Evolutionary conservation across 1,284 basidiomycete species (phyloP).

Genomic region (Naganishia cerealis): DNA sequence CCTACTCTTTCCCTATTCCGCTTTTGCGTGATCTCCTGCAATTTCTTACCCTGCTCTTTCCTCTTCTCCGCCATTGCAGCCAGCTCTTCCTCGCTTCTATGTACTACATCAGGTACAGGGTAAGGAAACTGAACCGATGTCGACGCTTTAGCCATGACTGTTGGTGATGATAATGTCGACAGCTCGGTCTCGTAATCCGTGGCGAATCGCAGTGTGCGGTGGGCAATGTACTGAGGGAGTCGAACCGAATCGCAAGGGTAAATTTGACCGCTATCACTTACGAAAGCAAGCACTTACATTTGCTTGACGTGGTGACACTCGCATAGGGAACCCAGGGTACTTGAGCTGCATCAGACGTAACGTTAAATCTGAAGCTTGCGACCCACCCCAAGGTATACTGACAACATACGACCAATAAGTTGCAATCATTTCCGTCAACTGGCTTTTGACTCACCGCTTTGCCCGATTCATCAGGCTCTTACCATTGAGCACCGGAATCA

Average conservation of each 20-base stretch:
- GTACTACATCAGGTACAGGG: constrained; percentile 66
- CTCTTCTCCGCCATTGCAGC: constrained; percentile 72
- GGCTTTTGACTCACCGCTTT: constrained; percentile 64
- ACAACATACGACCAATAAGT: not conserved
- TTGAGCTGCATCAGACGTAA: constrained; percentile 92
- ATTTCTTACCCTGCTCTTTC: constrained; percentile 77
- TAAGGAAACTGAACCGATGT: constrained; percentile 84
- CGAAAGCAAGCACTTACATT: constrained; percentile 50
- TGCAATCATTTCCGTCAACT: not conserved
- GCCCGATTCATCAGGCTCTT: constrained; percentile 76
- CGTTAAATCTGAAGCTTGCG: constrained; percentile 85
- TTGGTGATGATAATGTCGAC: constrained; percentile 64
- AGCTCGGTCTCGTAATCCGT: constrained; percentile 73
- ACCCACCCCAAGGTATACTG: constrained; percentile 90
- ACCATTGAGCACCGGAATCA: constrained; percentile 79
- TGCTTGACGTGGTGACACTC: constrained; percentile 59
- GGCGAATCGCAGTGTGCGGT: constrained; percentile 82
- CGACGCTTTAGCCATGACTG: constrained; percentile 65
- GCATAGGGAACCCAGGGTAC: constrained; percentile 78
- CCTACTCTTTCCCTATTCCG: constrained; percentile 81
- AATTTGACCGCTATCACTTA: no score
- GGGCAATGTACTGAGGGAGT: constrained; percentile 73
- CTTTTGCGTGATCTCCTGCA: constrained; percentile 71
- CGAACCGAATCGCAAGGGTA: not conserved
- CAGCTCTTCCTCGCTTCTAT: constrained; percentile 90